Conservation (phyloP, 768 basidiomycete species). For the Auricularia sp. region DNA sequence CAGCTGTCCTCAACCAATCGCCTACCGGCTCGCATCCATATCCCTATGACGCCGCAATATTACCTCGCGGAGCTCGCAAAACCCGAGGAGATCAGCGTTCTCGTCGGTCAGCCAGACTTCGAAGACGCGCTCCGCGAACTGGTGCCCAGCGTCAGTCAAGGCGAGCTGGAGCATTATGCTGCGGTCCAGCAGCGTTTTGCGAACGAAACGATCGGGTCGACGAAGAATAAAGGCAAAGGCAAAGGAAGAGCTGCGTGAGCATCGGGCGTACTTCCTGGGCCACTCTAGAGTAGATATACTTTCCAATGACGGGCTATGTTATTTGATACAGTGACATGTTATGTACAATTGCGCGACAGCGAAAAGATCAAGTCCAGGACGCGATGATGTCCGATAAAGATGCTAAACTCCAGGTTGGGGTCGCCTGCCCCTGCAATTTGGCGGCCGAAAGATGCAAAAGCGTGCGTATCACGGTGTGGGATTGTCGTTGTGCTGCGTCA, state of each 20-base stretch:
- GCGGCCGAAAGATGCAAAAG: neutral
- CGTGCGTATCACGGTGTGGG: neutral
- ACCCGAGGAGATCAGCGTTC: constrained; percentile 56
- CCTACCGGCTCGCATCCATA: constrained; percentile 38
- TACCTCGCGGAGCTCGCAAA: constrained; percentile 77
- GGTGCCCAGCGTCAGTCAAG: constrained; percentile 71
- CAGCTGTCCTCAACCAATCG: constrained; percentile 37
- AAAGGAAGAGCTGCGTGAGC: neutral
- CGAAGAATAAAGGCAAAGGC: constrained; percentile 10
- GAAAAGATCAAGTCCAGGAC: neutral
- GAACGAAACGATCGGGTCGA: constrained; percentile 16
- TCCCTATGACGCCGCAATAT: constrained; percentile 79
- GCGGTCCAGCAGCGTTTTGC: constrained; percentile 63
- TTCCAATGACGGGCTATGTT: neutral
- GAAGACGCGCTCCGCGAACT: constrained; percentile 56
- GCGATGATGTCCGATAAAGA: neutral
- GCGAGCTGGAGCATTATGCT: constrained; percentile 79
- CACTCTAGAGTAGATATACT: neutral
- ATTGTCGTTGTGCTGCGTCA: neutral
- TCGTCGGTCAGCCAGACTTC: constrained; percentile 73
- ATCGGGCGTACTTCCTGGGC: neutral
- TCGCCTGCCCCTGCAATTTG: neutral
- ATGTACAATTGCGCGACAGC: neutral
- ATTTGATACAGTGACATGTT: neutral
- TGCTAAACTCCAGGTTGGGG: neutral